These are phyloP conservation scores for Huntiella savannae DNA, from an alignment of 2,329 filamentous ascomycete genomes.

Conservation along the genomic window DNA sequence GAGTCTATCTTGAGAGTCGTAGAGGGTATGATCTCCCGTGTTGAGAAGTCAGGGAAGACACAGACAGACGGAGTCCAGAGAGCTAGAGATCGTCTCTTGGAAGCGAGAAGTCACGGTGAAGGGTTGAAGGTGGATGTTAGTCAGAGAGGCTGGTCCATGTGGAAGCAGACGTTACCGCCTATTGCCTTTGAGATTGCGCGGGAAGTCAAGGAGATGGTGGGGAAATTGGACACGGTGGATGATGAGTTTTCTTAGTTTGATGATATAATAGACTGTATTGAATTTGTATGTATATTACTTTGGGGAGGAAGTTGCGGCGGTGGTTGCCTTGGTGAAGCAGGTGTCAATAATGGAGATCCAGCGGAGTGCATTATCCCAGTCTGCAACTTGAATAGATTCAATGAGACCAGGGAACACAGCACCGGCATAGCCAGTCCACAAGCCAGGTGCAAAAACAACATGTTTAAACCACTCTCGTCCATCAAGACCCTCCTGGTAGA, in stretches of 20 bases:
- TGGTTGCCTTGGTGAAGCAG: slow-evolving; percentile 26
- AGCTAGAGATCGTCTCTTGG: slow-evolving; percentile 19
- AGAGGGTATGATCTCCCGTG: no score
- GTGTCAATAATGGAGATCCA: slow-evolving; percentile 40
- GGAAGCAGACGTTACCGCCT: slow-evolving; percentile 55
- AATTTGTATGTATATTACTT: no score
- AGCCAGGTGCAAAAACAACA: slow-evolving; percentile 74
- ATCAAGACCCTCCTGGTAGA: slow-evolving; percentile 60
- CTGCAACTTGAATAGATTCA: slow-evolving; percentile 41
- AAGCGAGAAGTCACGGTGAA: slow-evolving; percentile 41
- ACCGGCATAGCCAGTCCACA: slow-evolving; percentile 83
- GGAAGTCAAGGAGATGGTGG: slow-evolving; percentile 55
- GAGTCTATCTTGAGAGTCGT: slow-evolving; percentile 44
- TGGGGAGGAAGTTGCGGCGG: neutral
- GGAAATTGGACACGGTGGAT: slow-evolving; percentile 15
- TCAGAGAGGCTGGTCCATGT: slow-evolving; percentile 40
- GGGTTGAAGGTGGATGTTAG: slow-evolving; percentile 10
- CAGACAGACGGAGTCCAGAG: no score
- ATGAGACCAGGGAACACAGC: slow-evolving; percentile 43
- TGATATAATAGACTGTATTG: no score
- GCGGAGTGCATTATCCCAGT: slow-evolving; percentile 36
- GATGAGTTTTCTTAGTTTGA: slow-evolving; percentile 27
- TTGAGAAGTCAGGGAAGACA: no score
- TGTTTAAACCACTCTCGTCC: slow-evolving; percentile 82
- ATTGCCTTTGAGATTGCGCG: slow-evolving; percentile 75